Evolutionary conservation across 148 eudicot genomes (phyloP), one percentile per base, ranked within the genome.

Genomic region (Rhododendron mucronatum): DNA sequence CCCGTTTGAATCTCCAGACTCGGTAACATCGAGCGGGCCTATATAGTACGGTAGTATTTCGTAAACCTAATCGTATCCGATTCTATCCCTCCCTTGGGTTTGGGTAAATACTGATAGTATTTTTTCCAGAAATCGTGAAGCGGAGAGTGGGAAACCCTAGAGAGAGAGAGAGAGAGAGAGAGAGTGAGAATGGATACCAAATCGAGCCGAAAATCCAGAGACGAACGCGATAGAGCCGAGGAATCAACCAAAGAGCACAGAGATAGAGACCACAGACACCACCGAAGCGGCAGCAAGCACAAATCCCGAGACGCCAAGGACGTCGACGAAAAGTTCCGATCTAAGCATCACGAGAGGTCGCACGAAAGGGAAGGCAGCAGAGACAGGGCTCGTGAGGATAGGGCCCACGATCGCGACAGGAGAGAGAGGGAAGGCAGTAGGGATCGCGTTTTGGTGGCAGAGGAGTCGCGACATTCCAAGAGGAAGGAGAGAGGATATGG

Each of bases 361-460:
- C 55, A 71, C 18, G 85, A 86, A 37, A 35, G 87, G 44, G 88
- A 78, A 48, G 84, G 86, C 16, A 85, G 91, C 82, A 71, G 84
- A 81, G 86, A 87, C 8, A 87, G 82, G 85, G 65, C 33, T 67
- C 61, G 74, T 23, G 79, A 71, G 30, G 87, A 83, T 81, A 82
- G 78, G 83, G 53, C 51, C 45, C 67, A 71, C 85, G 82, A 85
- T 86, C 33, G 88, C 15, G 85, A 82, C 75, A 67, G 63, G 81
- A 84, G 75, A 57, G 92, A 89, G 89, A 85, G 91, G 84, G 89
- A 89, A 71, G 89, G 84, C n/a, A 89, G 91, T 81, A 90, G 91
- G 61, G 92, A 91, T 83, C 83, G 89, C 88, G 85, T 48, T 83
- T 80, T 69, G 84, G 89, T 89, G 65, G 94, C 88, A 80, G 90